Base-by-base conservation (phyloP, 169 alveolate species). In the Babesia bovis region DNA sequence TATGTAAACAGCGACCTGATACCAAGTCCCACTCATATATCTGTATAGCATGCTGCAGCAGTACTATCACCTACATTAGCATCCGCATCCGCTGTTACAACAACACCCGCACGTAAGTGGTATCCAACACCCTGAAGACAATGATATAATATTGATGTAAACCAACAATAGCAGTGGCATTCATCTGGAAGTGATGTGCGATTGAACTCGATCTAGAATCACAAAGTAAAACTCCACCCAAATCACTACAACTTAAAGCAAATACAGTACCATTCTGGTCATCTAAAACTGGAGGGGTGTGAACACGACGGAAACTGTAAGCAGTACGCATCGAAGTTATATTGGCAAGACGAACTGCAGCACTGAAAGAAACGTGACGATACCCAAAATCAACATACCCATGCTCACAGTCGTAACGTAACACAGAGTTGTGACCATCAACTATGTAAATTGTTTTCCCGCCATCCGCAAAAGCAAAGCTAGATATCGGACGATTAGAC, bases 21-120 rank as follows among this genome's bases (percentile, higher is more conserved):
- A 44, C 42, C 33, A 78, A n/a, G 53, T 78, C 87, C 76, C 76
- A 78, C 53, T 78, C 87, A 40, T 78, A 78, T 3, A 76, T 53
- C 85, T 76, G 74, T 33, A 65, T 13, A 2, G n/a, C 36, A 3
- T 13, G 28, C 19, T 28, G 21, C 4, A 2, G 0, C 19, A 7
- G 35, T 21, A 0, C 23, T 33, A 15, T 2, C 4, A 42, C 71
- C 25, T 56, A 78, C 87, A 50, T 78, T 68, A 0, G 87, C 76
- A 23, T 60, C 77, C 41, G 26, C 28, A 41, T 78, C 87, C 23
- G 81, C 72, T 12, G 87, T 65, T 6, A 78, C 38, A n/a, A 78
- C 75, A 15, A 51, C 25, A n/a, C 61, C 53, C 3, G 61, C 68
- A 15, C 51, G 42, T 30, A 45, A 32, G 15, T 65, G 59, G 60